A percentile compares a stretch with the other conserved stretches of the same genome.
These are phyloP conservation scores for Fusarium lateritium DNA, from an alignment of 2,329 filamentous ascomycete species.

Conservation along the genomic window DNA sequence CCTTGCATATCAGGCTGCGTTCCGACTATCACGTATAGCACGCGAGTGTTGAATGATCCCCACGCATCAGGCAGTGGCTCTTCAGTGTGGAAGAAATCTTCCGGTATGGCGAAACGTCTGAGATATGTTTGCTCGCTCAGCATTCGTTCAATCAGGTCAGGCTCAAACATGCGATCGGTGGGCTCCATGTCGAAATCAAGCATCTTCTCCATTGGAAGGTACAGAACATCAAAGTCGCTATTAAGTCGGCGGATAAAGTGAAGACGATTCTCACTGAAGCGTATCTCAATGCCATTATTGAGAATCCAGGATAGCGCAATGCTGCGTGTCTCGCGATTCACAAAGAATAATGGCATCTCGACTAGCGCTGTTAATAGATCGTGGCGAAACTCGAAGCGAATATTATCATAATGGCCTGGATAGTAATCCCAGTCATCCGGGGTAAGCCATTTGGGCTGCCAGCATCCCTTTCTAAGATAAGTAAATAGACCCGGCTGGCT, in stretches of 20 bases:
- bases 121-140: neutral
- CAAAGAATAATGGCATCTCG: constrained; percentile 1
- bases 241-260: constrained; percentile 26
- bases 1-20: neutral
- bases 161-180: neutral
- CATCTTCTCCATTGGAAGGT: constrained; percentile 10
- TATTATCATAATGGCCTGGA: neutral
- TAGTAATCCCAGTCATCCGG: constrained; percentile 9
- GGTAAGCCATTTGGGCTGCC: constrained; percentile 2
- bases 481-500: neutral
- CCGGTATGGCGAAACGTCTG: constrained; percentile 13
- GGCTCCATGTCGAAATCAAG: neutral
- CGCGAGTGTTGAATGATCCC: neutral
- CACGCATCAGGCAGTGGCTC: accelerated
- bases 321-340: constrained; percentile 16
- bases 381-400: constrained; percentile 13
- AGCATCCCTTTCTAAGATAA: constrained; percentile 9
- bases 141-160: neutral
- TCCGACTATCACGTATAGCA: constrained; percentile 10
- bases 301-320: constrained; percentile 12
- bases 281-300: neutral
- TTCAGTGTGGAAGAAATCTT: accelerated
- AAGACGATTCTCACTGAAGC: neutral
- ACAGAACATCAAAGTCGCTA: constrained; percentile 6
- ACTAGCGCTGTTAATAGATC: constrained; percentile 4